Base-by-base conservation (phyloP, 495 filamentous ascomycete species). In the Penicillium riverlandense region DNA sequence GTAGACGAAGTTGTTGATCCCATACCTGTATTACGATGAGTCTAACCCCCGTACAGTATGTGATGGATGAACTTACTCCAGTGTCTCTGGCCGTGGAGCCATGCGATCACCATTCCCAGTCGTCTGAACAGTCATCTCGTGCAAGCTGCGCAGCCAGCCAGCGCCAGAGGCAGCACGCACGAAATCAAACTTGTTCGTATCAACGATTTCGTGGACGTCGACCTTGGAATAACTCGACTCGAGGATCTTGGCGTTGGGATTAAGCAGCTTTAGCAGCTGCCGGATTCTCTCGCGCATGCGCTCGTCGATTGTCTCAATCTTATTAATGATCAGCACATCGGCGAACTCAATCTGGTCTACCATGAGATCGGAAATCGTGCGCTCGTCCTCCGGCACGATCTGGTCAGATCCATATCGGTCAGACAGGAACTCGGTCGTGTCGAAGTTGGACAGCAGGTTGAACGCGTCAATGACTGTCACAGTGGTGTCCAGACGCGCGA, bases 321-420 rank as follows among this genome's bases (percentile, higher is more conserved):
- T 82, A 51, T 82, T 80, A 29, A 80, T 47, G 28, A 82, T 62
- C 10, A 82, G 59, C 2, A 82, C 75, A 40, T 82, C 75, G 6
- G 78, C 76, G 43, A 82, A 82, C 52, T 82, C 78, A 36, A 82
- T 77, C 47, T 82, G 78, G 43, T 82, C 78, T 0, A 79, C 75
- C 61, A 79, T 75, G 2, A 80, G 66, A 41, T 82, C 75, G 10
- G 76, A 78, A 35, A 80, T 77, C 1, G 76, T 79, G 4, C 77
- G 68, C 31, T 82, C 76, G 38, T 82, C 78, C 44, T 82, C 78
- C 0, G 68, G 59, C 1, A 71, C 62, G 11, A 74, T 64, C 30
- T 60, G 64, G 1, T 67, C 57, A 6, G 43, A 41, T 0, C 67
- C 67, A 40, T 69, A 68, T 8, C 77, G 71, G 30, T 75, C 70